These are phyloP conservation scores for Chalaropsis thielavioides DNA, from an alignment of 2,329 filamentous ascomycete species.

Conservation along the genomic window DNA sequence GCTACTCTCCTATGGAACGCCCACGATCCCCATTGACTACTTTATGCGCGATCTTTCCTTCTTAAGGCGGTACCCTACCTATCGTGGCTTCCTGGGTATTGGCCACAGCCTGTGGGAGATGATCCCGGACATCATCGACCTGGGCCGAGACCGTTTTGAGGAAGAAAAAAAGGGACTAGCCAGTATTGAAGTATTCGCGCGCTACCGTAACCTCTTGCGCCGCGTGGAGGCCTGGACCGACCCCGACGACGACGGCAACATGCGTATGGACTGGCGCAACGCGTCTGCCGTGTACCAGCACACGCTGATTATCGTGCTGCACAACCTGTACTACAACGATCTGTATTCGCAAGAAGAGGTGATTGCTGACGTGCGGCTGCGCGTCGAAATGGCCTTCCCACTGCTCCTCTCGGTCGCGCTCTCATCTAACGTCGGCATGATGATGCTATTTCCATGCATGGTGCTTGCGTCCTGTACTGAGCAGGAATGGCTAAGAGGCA, in stretches of 20 bases:
- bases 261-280: constrained; percentile 14
- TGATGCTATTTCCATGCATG: constrained; percentile 15
- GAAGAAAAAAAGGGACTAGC: constrained; percentile 12
- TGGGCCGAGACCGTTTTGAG: constrained; percentile 5
- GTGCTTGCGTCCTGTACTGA: constrained; percentile 16
- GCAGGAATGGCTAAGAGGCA: constrained; percentile 14
- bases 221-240: constrained; percentile 11
- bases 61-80: constrained; percentile 7
- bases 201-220: constrained; percentile 10
- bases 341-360: constrained; percentile 8
- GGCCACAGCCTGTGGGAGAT: constrained; percentile 15
- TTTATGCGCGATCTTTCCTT: constrained; percentile 14
- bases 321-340: constrained; percentile 15
- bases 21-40: constrained; percentile 11
- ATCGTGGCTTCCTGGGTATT: constrained; percentile 11
- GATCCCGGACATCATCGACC: constrained; percentile 12
- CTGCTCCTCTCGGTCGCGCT: constrained; percentile 15
- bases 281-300: constrained; percentile 15
- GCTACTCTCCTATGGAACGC: constrained; percentile 4
- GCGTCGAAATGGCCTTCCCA: constrained; percentile 14
- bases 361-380: constrained; percentile 9
- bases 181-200: constrained; percentile 8
- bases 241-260: constrained; percentile 11
- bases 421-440: constrained; percentile 15
- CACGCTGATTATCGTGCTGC: constrained; percentile 12